These are phyloP conservation scores for Quercus alba DNA, from an alignment of 306 rosid species.

Conservation along the genomic window DNA sequence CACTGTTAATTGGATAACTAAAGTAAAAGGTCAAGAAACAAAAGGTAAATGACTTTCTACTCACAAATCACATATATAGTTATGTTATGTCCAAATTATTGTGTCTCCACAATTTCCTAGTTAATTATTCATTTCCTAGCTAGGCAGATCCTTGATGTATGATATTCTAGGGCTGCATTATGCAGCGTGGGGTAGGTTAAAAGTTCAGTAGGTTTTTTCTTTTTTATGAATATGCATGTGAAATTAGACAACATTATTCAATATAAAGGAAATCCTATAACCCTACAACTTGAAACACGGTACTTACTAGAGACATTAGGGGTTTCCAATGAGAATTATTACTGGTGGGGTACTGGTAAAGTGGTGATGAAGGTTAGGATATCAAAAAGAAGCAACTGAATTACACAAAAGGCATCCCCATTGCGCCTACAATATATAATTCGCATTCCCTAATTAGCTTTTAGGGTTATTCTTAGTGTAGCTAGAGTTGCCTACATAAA, in stretches of 20 bases:
- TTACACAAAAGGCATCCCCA: too few species aligned
- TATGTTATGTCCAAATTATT: background rate
- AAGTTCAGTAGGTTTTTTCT: constrained; percentile 8
- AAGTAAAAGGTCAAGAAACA: background rate
- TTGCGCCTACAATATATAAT: too few species aligned
- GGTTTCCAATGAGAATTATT: too few species aligned
- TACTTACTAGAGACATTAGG: background rate
- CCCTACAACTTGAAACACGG: background rate
- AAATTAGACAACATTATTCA: background rate
- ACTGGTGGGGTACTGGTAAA: too few species aligned
- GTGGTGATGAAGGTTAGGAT: too few species aligned
- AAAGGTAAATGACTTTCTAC: constrained; percentile 12
- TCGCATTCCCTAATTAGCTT: too few species aligned
- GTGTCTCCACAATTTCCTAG: background rate
- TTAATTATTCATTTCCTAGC: background rate
- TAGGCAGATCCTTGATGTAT: constrained; percentile 9
- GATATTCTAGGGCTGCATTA: constrained; percentile 16
- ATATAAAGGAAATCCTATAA: background rate
- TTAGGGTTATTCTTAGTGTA: too few species aligned
- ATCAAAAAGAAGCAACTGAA: too few species aligned
- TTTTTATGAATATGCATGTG: background rate
- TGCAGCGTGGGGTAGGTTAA: constrained; percentile 13
- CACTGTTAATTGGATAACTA: too few species aligned
- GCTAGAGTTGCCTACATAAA: too few species aligned
- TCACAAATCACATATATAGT: background rate